These are phyloP conservation scores for Penicillium roqueforti DNA, from an alignment of 495 filamentous ascomycete species.

Conservation along the genomic window DNA sequence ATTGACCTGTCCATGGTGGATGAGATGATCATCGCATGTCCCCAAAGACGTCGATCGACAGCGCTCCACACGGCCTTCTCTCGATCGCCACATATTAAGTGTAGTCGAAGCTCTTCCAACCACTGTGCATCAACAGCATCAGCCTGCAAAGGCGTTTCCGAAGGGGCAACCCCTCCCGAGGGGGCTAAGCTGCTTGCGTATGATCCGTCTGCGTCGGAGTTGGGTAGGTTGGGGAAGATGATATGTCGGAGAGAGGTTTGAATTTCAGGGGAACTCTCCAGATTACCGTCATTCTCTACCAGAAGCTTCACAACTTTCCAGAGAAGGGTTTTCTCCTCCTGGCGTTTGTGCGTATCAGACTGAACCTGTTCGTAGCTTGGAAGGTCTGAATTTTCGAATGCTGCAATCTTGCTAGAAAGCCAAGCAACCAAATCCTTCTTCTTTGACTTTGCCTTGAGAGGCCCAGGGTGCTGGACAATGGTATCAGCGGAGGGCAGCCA, in stretches of 20 bases:
- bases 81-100: constrained; percentile 73
- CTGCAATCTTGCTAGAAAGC: constrained; percentile 69
- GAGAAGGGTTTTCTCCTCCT: constrained; percentile 77
- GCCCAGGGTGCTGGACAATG: constrained; percentile 81
- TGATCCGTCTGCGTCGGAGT: constrained; percentile 30
- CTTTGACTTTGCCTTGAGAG: constrained; percentile 80
- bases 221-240: constrained; percentile 60
- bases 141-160: constrained; percentile 32
- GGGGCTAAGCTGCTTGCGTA: constrained; percentile 20
- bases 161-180: constrained; percentile 27
- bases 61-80: constrained; percentile 93
- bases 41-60: constrained; percentile 92
- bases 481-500: constrained; percentile 63
- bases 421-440: constrained; percentile 90
- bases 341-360: constrained; percentile 58
- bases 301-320: constrained; percentile 82
- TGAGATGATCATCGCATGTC: constrained; percentile 88
- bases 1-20: constrained; percentile 64
- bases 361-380: constrained; percentile 44
- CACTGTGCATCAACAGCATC: constrained; percentile 65
- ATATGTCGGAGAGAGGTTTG: constrained; percentile 67
- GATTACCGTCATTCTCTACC: constrained; percentile 77
- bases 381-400: constrained; percentile 59
- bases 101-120: constrained; percentile 63
- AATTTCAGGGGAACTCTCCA: constrained; percentile 72